Conservation (phyloP, 257 asterid species). For the Cinchona pubescens region DNA sequence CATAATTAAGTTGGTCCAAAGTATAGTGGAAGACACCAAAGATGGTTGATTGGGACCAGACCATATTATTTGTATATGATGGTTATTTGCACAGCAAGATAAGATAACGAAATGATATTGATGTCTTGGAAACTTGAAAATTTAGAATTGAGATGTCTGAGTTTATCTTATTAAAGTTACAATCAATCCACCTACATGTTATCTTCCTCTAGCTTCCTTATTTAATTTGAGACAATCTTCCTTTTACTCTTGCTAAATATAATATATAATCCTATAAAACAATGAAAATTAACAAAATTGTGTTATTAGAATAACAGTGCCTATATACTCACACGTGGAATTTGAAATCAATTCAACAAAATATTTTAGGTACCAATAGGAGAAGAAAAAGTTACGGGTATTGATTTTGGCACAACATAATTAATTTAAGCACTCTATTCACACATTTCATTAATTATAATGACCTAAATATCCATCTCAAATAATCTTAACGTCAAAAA, state of each 20-base stretch:
- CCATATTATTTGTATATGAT: conserved; percentile 22
- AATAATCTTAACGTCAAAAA: too few species aligned
- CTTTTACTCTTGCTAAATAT: background rate
- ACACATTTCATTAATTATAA: too few species aligned
- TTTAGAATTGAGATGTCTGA: background rate
- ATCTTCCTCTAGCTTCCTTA: background rate
- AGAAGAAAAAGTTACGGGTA: too few species aligned
- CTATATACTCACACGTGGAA: background rate
- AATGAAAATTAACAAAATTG: too few species aligned
- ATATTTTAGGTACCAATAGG: too few species aligned
- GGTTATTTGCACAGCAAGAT: conserved; percentile 4
- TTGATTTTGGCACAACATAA: too few species aligned
- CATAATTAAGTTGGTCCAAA: conserved; percentile 12
- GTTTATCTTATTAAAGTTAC: background rate
- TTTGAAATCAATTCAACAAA: background rate
- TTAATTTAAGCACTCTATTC: too few species aligned
- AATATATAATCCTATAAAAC: background rate
- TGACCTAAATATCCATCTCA: too few species aligned
- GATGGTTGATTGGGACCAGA: conserved; percentile 15
- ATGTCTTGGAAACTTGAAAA: background rate
- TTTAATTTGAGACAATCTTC: background rate
- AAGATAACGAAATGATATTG: conserved; percentile 1
- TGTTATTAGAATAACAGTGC: too few species aligned
- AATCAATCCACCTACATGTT: conserved; percentile 18
- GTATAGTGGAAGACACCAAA: conserved; percentile 3